phyloP scores from a whole-genome alignment of 192 early-diverging fungal species.

The Mortierella hygrophila region DNA sequence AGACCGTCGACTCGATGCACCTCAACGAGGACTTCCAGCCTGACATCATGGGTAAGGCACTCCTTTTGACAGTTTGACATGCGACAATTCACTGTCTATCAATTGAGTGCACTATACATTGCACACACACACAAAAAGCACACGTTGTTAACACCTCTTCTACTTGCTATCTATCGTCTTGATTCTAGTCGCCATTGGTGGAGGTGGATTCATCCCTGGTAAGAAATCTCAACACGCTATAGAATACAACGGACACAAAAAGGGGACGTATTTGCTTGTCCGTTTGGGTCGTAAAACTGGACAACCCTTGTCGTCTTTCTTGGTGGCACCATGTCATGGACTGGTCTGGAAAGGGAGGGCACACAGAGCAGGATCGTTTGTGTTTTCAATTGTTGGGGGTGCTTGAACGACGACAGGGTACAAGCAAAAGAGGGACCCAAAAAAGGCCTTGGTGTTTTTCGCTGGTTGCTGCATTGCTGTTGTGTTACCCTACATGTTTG shows the following conservation, averaged over 20 bases:
- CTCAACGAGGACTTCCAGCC: constrained; percentile 76
- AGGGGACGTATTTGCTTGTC: not conserved
- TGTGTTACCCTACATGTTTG: not conserved
- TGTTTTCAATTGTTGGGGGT: no score
- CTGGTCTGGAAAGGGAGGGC: no score
- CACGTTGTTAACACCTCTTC: not conserved
- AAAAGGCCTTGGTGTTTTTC: not conserved
- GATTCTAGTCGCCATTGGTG: constrained; percentile 78
- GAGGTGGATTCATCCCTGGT: constrained; percentile 84
- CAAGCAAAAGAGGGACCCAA: not conserved
- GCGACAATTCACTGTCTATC: not conserved
- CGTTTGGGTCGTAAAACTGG: not conserved
- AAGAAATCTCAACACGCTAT: constrained; percentile 21
- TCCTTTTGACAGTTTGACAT: not conserved
- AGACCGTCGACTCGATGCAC: constrained; percentile 67
- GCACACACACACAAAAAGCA: not conserved
- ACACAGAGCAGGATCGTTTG: no score
- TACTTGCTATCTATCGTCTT: not conserved
- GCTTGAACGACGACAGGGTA: no score
- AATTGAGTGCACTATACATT: not conserved
- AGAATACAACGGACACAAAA: not conserved
- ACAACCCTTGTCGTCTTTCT: not conserved
- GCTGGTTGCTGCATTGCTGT: not conserved
- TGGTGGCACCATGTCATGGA: no score
- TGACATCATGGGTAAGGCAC: constrained; percentile 66